Base-by-base conservation (phyloP, 495 filamentous ascomycete genomes). In the Articulospora tetracladia region DNA sequence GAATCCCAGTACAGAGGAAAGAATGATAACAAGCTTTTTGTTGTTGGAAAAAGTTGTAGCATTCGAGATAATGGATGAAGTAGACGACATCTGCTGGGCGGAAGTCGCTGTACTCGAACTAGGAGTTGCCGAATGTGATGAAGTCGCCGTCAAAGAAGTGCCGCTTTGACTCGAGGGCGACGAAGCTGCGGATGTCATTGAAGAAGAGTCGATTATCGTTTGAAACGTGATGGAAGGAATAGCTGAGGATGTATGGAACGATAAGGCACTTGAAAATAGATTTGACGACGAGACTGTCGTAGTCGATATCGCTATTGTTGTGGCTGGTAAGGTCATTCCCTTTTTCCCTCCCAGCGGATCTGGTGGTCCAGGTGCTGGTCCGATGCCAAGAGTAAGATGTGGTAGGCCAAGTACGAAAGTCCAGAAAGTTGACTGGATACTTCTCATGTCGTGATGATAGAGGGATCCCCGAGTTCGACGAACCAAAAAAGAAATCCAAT, bases 21-120 rank as follows among this genome's bases (percentile, higher is more conserved):
- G 53, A 51, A 68, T 54, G 28, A 68, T 68, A 20, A 68, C 47
- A 23, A 68, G 41, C n/a, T 15, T 58, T 22, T 30, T 58, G 27
- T 64, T 58, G 7, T 50, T 11, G 1, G 41, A 19, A 10, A n/a
- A 20, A 30, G 46, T 10, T 58, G 17, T 22, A 48, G n/a, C 55
- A 17, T 26, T 28, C 1, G 55, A 49, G 46, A 44, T 28, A 3
- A 36, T 11, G 6, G 24, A 25, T 22, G 55, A 48, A 34, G 24
- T 48, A 8, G 54, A 58, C 17, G 60, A 25, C 23, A 56, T 58
- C 15, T 44, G 39, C 39, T 44, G 39, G n/a, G 39, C 15, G n/a
- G 39, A 8, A n/a, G 10, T n/a, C 3, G n/a, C 39, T n/a, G 39
- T 11, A 44, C 39, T 44, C 8, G 60, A 49, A 19, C 50, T 30